Evolutionary conservation across 2,329 filamentous ascomycete genomes (phyloP), one percentile per base, ranked within the genome.

Genomic region (Neofusicoccum sp.): DNA sequence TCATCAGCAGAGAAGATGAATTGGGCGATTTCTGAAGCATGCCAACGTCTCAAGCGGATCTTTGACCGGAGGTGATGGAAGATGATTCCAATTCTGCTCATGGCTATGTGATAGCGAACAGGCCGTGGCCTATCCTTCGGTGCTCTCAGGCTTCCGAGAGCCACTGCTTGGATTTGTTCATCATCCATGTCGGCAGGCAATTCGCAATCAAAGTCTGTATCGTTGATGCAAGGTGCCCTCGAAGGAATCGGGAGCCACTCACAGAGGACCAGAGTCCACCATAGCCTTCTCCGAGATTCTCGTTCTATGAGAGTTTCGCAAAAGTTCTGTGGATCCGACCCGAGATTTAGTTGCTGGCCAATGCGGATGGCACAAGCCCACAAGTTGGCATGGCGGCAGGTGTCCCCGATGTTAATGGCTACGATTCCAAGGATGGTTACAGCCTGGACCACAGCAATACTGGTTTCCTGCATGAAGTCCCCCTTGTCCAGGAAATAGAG

Each of bases 181-280:
- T 64, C 63, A 30, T 43, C 57, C 3, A 64, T n/a, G 31, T 63
- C 61, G n/a, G 62, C 61, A 1, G 63, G 62, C 1, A 64, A 59
- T 9, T 56, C 43, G 41, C 63, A 64, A 33, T 48, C 57, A 24
- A 65, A 65, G 38, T 65, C 63, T 12, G 53, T 47, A 28, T 65
- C 57, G 48, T 49, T 59, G 60, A 65, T 62, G 41, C 61, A 65
- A n/a, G 63, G 57, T 6, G 48, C 44, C n/a, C 63, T 44, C 6
- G 33, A 24, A 9, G 63, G 63, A n/a, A 63, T 54, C 6, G 31
- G 31, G 3, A 65, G 59, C 63, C 63, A 65, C 38, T 65, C 63
- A 40, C 61, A 63, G 28, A 65, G 61, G 5, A 65, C 57, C 14
- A 65, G 45, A 3, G 63, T 63, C 63, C 63, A 65, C 63, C 63